Evolutionary conservation across 2,329 filamentous ascomycete genomes (phyloP), one percentile per base, ranked within the genome.

Genomic region (Dryadomyces quercus-mongolicae): DNA sequence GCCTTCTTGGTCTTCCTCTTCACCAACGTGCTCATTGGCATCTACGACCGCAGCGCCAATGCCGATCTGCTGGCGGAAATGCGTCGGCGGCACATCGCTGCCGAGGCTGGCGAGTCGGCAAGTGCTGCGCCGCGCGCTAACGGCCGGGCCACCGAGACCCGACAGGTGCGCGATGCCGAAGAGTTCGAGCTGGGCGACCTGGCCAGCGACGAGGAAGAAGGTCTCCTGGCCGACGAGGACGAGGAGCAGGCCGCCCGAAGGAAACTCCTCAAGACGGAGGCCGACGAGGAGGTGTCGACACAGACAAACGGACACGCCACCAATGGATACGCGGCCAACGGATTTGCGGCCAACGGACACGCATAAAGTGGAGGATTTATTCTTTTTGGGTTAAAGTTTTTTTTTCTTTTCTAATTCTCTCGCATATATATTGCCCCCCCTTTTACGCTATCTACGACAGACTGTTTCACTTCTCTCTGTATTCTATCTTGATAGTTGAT

Each of bases 171-270:
- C 34, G 91, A 95, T 64, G 91, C 88, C 0, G 86, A 96, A 65
- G 90, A 95, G 62, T 98, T 95, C 66, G 93, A 97, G 70, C 76
- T 98, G 1, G 89, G 93, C 56, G 92, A 88, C 0, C 71, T 98
- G 43, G 91, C 91, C 66, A 93, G 86, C 55, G 91, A 95, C 47
- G 90, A 94, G 18, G 90, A 95, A 53, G 85, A 85, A 2, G 92
- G 88, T 0, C 92, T 91, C 66, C 92, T 86, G 54, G 90, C 94
- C 49, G 89, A 93, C 21, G 90, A 95, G 52, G 85, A 85, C 5
- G 72, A 79, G 13, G 74, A 74, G 45, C 63, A 65, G 20, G 66
- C 65, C 3, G 61, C 65, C 18, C 71, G 71, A 61, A 66, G 70
- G 52, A 68, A 66, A 48, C 58, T 69, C 51, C 58, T 69, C 46